Base-by-base conservation (phyloP, 2,329 filamentous ascomycete genomes). In the Fusarium sp. region DNA sequence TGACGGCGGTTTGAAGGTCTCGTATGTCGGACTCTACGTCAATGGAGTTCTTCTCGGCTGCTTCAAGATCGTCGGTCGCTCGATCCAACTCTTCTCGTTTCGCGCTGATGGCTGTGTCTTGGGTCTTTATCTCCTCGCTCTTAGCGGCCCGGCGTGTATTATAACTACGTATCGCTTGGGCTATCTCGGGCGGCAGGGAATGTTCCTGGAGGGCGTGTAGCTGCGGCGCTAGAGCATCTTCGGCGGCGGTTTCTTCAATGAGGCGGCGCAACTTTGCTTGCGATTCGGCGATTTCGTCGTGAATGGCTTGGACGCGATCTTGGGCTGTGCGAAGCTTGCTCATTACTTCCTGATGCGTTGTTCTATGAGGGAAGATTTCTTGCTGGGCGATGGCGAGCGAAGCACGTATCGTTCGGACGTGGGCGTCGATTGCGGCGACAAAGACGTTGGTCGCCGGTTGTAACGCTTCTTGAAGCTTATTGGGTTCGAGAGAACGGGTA, bases 281-380 rank as follows among this genome's bases (percentile, higher is more conserved):
- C 10, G 62, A 66, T 7, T 70, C 66, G 16, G 65, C 64, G 3
- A 76, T 66, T 32, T 72, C 71, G 15, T 73, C 70, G 34, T 74
- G 67, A 4, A 76, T 71, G 16, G 60, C 54, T 22, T 72, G 71
- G 1, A 74, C 61, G 8, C 55, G 49, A 16, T 68, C 68, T 42
- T 76, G 73, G 11, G 63, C 66, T 4, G 63, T 51, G 14, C 74
- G 68, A 14, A 75, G 59, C 24, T 71, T 75, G 42, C 58, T 59
- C 57, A 73, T 62, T 6, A 73, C 73, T 40, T 76, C 74, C 45
- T 74, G 74, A 4, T 76, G 74, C 11, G 64, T 67, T 8, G 74
- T 71, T 40, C 74, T 75, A n/a, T 75, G 74, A 4, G 74, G 74
- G n/a, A 74, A 75, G 34, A 76, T 70, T 29, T 76, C 74, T 49